Conservation (phyloP, 23 red algal species). For the Gracilaria gracilis region DNA sequence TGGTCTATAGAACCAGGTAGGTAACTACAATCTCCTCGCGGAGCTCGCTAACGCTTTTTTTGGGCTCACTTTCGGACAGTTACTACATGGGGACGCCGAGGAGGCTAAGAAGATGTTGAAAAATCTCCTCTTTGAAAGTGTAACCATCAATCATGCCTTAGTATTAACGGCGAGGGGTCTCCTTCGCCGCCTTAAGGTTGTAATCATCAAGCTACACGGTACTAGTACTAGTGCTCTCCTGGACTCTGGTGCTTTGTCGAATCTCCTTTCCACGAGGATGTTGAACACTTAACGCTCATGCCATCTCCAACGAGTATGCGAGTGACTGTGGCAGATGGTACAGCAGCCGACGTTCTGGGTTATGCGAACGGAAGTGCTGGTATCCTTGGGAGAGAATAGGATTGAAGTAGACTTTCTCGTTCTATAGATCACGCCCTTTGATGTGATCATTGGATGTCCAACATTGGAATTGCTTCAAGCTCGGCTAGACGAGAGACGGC, state of each 20-base stretch:
- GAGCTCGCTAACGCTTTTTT: neutral
- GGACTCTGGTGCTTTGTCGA: slow-evolving; percentile 20
- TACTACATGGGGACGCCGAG: slow-evolving; percentile 36
- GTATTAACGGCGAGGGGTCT: neutral
- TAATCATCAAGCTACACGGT: slow-evolving; percentile 3
- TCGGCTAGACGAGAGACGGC: neutral
- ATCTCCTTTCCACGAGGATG: neutral
- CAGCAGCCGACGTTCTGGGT: neutral
- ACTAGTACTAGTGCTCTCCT: neutral
- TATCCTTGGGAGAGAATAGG: neutral
- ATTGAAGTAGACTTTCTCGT: slow-evolving; percentile 17
- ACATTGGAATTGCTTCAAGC: slow-evolving; percentile 4
- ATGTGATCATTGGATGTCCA: neutral
- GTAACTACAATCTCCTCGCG: slow-evolving; percentile 29
- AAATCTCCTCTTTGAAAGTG: neutral
- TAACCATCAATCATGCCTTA: neutral
- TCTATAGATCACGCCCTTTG: slow-evolving; percentile 41
- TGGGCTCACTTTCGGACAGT: slow-evolving; percentile 11
- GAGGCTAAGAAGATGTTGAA: slow-evolving; percentile 13
- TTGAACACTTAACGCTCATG: neutral
- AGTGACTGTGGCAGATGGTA: slow-evolving; percentile 7
- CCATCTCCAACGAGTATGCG: neutral
- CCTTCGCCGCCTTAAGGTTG: slow-evolving; percentile 42
- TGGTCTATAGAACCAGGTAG: neutral
- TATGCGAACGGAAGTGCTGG: slow-evolving; percentile 10